Evolutionary conservation across 2,329 filamentous ascomycete genomes (phyloP).

Genomic region (Talaromyces sp.): DNA sequence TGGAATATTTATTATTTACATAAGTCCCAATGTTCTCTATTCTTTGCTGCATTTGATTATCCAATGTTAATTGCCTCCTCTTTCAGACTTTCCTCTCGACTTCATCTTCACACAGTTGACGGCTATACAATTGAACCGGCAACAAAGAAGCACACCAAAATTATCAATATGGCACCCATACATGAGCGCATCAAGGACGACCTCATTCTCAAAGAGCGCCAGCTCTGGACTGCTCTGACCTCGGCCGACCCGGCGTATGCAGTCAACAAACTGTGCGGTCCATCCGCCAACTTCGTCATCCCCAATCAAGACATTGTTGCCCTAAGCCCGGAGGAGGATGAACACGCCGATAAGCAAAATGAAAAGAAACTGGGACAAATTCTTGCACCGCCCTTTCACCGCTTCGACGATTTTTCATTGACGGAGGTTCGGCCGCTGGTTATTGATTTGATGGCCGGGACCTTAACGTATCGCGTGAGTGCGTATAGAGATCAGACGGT

Average conservation of each 20-base stretch:
- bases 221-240: conserved; percentile 34
- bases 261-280: conserved; percentile 27
- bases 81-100: background rate
- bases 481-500: conserved; percentile 22
- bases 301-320: conserved; percentile 28
- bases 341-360: conserved; percentile 9
- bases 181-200: conserved; percentile 35
- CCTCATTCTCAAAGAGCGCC: conserved; percentile 30
- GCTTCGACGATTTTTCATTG: conserved; percentile 29
- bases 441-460: conserved; percentile 33
- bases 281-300: conserved; percentile 29
- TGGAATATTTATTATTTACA: background rate
- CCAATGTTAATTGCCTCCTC: background rate
- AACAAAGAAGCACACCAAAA: background rate
- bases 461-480: conserved; percentile 29
- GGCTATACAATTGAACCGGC: background rate
- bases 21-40: no score
- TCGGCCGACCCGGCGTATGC: conserved; percentile 32
- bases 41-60: no score
- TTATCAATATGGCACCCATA: conserved; percentile 28
- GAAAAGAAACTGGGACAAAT: conserved; percentile 18
- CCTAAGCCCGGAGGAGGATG: conserved; percentile 22
- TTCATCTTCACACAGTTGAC: background rate
- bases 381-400: conserved; percentile 30
- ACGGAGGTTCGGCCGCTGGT: conserved; percentile 27